These are phyloP conservation scores for Halteria grandinella DNA, from an alignment of 73 alveolate genomes.

Conservation along the genomic window DNA sequence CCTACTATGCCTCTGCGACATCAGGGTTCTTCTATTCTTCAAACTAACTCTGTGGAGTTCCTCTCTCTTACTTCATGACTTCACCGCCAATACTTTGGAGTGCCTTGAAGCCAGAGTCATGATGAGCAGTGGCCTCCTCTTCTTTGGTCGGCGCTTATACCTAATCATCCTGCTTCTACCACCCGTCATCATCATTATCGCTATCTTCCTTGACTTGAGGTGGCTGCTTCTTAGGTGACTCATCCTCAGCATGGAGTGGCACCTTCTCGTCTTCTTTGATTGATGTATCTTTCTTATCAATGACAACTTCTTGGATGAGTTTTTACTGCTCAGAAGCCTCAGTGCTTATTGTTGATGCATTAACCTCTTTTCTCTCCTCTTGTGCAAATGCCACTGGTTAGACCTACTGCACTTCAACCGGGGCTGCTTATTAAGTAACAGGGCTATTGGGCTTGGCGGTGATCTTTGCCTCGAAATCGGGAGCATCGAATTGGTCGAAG, in stretches of 20 bases:
- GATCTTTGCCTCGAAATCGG: too few species aligned
- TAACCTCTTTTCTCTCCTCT: too few species aligned
- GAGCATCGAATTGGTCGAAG: conserved; percentile 52
- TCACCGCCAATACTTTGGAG: conserved; percentile 31
- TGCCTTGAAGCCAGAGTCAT: conserved; percentile 41
- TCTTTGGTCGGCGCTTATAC: not conserved
- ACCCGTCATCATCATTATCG: conserved; percentile 47
- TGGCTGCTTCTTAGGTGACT: not conserved
- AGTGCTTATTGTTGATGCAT: too few species aligned
- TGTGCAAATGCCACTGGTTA: too few species aligned
- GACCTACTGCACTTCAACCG: too few species aligned
- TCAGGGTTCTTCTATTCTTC: not conserved
- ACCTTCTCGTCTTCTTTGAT: conserved; percentile 42
- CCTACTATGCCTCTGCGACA: not conserved
- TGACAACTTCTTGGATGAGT: conserved; percentile 21
- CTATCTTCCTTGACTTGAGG: not conserved
- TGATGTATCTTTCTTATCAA: conserved; percentile 8
- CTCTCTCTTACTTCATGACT: conserved; percentile 21
- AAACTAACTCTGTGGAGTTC: not conserved
- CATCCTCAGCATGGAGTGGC: conserved; percentile 26
- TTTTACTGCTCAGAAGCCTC: too few species aligned
- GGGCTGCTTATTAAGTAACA: too few species aligned
- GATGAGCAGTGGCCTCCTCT: not conserved
- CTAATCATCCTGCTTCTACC: conserved; percentile 35
- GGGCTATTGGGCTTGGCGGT: too few species aligned